Percentiles rank a stretch among this genome's conserved stretches.
These are phyloP conservation scores for Paramyrothecium sp. DNA, from an alignment of 2,329 filamentous ascomycete species.

Conservation along the genomic window DNA sequence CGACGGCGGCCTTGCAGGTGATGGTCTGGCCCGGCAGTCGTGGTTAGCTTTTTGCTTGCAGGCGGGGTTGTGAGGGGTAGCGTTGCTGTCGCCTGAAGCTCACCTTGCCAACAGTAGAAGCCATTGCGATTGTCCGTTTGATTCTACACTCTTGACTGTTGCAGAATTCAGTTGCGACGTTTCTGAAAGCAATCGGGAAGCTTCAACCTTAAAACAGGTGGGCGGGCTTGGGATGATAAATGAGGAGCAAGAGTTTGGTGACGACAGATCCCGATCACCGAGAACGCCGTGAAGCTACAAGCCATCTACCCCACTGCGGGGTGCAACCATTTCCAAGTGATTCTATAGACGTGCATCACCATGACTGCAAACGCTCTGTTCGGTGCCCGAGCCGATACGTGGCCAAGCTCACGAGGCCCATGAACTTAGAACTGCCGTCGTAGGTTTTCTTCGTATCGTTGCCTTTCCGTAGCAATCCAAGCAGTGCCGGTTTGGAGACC, in stretches of 20 bases:
- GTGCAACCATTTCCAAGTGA: neutral
- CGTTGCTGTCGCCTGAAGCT: constrained; percentile 12
- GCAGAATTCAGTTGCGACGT: too few species aligned
- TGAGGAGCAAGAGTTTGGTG: neutral
- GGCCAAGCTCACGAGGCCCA: too few species aligned
- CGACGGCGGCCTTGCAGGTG: constrained; percentile 94
- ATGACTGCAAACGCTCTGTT: too few species aligned
- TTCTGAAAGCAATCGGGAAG: neutral
- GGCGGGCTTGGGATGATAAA: neutral
- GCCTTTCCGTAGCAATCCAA: too few species aligned
- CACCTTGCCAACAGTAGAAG: constrained; percentile 53
- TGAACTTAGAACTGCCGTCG: too few species aligned
- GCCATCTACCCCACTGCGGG: constrained; percentile 7
- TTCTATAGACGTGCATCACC: too few species aligned
- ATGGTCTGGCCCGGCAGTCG: constrained; percentile 63
- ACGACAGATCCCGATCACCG: constrained; percentile 10
- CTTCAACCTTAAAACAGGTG: neutral
- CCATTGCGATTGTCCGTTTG: constrained; percentile 32
- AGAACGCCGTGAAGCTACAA: constrained; percentile 4
- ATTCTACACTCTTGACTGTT: neutral
- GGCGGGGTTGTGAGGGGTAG: constrained; percentile 23
- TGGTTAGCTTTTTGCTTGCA: constrained; percentile 13
- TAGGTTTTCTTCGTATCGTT: too few species aligned
- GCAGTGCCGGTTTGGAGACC: too few species aligned
- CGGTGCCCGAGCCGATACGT: too few species aligned